Evolutionary conservation across 140 eudicot species (phyloP).

Genomic region (Oenanthe javanica): DNA sequence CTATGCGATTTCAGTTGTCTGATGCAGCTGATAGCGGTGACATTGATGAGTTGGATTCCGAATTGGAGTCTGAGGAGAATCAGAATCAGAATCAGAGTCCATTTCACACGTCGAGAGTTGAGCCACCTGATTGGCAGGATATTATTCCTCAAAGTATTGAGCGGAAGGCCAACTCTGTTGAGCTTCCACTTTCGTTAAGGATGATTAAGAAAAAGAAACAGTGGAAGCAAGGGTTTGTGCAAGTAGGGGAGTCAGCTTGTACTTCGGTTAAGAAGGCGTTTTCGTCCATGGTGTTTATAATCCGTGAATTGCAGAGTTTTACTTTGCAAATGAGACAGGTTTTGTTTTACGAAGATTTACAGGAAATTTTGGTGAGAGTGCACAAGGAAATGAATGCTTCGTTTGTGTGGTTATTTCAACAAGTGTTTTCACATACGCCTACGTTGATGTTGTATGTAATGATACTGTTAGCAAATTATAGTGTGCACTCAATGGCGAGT

Average conservation of each 20-base stretch:
- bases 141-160: conserved; percentile 39
- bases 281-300: conserved; percentile 60
- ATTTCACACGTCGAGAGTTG: conserved; percentile 12
- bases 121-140: conserved; percentile 40
- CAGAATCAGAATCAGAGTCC: neutral
- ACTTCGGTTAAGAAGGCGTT: conserved; percentile 53
- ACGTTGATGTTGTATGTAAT: conserved; percentile 55
- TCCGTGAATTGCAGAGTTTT: conserved; percentile 54
- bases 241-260: conserved; percentile 31
- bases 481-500: conserved; percentile 43
- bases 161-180: conserved; percentile 52
- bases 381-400: conserved; percentile 64
- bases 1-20: conserved; percentile 38
- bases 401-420: conserved; percentile 66
- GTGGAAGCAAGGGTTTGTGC: conserved; percentile 28
- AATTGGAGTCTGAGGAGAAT: neutral
- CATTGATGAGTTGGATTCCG: neutral
- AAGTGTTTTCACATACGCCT: conserved; percentile 71
- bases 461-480: conserved; percentile 56
- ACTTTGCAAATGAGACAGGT: conserved; percentile 49
- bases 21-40: conserved; percentile 18
- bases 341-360: conserved; percentile 49
- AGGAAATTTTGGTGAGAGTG: conserved; percentile 36
- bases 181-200: conserved; percentile 49
- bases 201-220: conserved; percentile 46